Evolutionary conservation across 352 stramenopile species (phyloP), one percentile per base, ranked within the genome.

Genomic region (Paralagenidium karlingii): DNA sequence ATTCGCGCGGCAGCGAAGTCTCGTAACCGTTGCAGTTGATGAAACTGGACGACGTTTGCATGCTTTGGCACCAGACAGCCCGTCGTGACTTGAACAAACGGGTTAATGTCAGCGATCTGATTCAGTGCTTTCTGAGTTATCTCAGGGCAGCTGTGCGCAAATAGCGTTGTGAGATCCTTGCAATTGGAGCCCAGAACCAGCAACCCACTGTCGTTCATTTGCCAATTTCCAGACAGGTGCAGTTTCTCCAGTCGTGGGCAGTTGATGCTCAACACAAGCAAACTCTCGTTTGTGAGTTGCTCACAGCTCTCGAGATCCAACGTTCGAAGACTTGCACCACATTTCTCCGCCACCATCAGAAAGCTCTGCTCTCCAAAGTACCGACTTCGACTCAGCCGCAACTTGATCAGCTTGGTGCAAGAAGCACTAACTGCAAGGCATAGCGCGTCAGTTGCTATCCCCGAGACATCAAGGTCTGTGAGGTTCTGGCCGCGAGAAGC

Each of bases 221-320:
- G 63, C 67, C 69, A 81, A 58, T 89, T 68, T 21, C 82, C 79
- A 24, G 64, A 64, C 15, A 89, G 41, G 9, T 67, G 52, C 24
- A 89, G 55, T 11, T 53, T 54, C 50, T 80, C 65, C 15, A 89
- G 49, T 2, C 41, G 21, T 8, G 24, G n/a, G 29, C 60, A 79
- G 38, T 56, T 55, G 1, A 45, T 28, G 7, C 45, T 59, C 9
- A 85, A 34, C 24, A 43, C 50, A 9, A 49, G n/a, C 19, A 87
- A 16, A 3, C 51, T 41, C 12, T 47, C 40, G 36, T 87, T 68
- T 6, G 53, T 31, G 21, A 87, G 63, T 40, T 89, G 73, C 39
- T 86, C 71, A 33, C 75, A 89, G 52, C 58, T 83, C 43, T 84
- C 67, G 10, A 85, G 50, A 11, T 89, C 69, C 3, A 89, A 55